Base-by-base conservation (phyloP, 306 rosid species). In the Acacia confusa region DNA sequence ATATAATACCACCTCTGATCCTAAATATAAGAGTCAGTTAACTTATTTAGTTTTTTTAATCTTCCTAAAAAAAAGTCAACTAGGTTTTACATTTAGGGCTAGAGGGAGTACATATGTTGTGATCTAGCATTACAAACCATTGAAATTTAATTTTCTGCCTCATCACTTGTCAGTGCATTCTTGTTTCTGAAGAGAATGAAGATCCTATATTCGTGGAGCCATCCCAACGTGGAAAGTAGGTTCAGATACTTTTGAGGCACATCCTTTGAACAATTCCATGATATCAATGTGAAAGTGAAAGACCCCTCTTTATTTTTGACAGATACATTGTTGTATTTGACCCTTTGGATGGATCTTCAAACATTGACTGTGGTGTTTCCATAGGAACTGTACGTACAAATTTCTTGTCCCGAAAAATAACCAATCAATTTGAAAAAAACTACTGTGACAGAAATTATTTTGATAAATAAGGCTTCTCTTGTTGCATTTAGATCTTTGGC, bases 351-450 rank as follows among this genome's bases (percentile, higher is more conserved):
- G 89, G 89, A 71, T 87, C 89, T 81, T 87, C 89, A 74, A 95
- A 95, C 93, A 95, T 93, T 73, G 98, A 95, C 47, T 95, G 99
- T 47, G 99, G 97, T 0, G 99, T 95, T 87, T 93, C 99, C 17
- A 95, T 95, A 28, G 99, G 99, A 89, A 95, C 99, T 78, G 68
- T 61, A 90, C 76, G 68, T 61, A 90, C 60, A 87, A 43, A 75
- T 53, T 43, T 78, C 55, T 63, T 30, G 57, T 61, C 65, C 12
- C 36, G 0, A 68, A 57, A 50, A 55, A 22, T 75, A 53, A 64
- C 47, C 47, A n/a, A 32, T 22, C 16, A 7, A 70, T 38, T 25
- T 27, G 25, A 72, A 50, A 50, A 72, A 83, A 70, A 40, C 5
- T 30, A 7, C 0, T 30, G 40, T 11, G 14, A 27, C 17, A 36